Evolutionary conservation across 352 stramenopile species (phyloP).

Genomic region (Phytophthora sojae): DNA sequence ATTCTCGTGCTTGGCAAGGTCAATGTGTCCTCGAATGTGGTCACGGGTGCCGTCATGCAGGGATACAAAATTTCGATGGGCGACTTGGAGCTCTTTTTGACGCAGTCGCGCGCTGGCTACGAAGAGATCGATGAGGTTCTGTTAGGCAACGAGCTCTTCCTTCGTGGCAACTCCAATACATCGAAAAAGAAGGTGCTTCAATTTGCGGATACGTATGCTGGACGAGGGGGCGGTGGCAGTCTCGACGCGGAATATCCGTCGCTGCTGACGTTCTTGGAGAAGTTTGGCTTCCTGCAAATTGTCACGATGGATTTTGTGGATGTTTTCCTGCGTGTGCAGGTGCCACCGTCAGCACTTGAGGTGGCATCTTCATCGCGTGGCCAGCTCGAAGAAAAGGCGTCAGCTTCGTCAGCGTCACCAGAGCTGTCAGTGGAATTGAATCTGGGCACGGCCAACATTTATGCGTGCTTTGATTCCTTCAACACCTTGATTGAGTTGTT

Average conservation of each 20-base stretch:
- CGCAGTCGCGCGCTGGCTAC: conserved; percentile 64
- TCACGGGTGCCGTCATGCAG: conserved; percentile 86
- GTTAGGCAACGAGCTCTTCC: conserved; percentile 74
- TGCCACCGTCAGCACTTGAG: conserved; percentile 46
- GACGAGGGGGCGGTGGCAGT: conserved; percentile 17
- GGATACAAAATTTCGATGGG: conserved; percentile 85
- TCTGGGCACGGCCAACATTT: conserved; percentile 87
- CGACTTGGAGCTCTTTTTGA: conserved; percentile 80
- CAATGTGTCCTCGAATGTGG: conserved; percentile 85
- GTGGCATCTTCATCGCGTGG: conserved; percentile 17
- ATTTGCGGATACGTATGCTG: conserved; percentile 44
- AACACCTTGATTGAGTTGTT: conserved; percentile 84
- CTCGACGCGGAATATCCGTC: conserved; percentile 64
- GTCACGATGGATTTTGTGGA: conserved; percentile 88
- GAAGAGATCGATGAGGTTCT: conserved; percentile 76
- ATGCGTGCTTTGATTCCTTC: conserved; percentile 91
- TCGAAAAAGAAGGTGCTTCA: conserved; percentile 53
- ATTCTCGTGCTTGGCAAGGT: conserved; percentile 83
- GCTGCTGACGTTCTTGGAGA: conserved; percentile 82
- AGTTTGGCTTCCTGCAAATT: conserved; percentile 84
- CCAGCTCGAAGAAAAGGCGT: conserved; percentile 43
- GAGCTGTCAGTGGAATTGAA: conserved; percentile 87
- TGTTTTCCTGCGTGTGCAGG: conserved; percentile 78
- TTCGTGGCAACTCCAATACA: conserved; percentile 21
- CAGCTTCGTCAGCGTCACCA: conserved; percentile 50